Evolutionary conservation across 1,139 yeast genomes (phyloP).

Genomic region (Pichia sp.): DNA sequence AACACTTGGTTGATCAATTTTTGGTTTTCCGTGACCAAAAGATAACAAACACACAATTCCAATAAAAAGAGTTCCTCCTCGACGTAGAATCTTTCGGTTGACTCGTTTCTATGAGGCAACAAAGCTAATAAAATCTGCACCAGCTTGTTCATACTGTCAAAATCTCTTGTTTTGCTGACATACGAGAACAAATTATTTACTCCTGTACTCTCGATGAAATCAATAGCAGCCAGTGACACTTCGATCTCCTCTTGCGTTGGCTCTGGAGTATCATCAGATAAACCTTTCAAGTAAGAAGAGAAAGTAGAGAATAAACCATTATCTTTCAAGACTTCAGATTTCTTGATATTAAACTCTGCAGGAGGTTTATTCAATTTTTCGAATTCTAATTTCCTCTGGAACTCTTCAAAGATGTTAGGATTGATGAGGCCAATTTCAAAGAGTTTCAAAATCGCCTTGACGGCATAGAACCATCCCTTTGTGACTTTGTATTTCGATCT

Average conservation of each 20-base stretch:
- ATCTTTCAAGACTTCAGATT: constrained; percentile 59
- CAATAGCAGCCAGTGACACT: constrained; percentile 73
- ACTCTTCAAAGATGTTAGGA: constrained; percentile 61
- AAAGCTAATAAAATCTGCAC: constrained; percentile 32
- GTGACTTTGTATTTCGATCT: constrained; percentile 49
- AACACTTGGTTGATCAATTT: constrained; percentile 30
- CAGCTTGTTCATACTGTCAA: constrained; percentile 30
- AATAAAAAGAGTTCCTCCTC: constrained; percentile 51
- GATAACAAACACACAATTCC: constrained; percentile 51
- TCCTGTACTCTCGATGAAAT: constrained; percentile 69
- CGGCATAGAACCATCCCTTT: constrained; percentile 49
- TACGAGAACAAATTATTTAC: constrained; percentile 48
- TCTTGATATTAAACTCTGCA: constrained; percentile 61
- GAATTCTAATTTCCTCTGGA: constrained; percentile 53
- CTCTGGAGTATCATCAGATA: constrained; percentile 80
- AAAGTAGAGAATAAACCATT: constrained; percentile 80
- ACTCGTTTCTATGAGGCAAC: constrained; percentile 33
- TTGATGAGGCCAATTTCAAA: constrained; percentile 69
- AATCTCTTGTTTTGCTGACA: constrained; percentile 32
- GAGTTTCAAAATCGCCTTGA: constrained; percentile 58
- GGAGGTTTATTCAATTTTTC: constrained; percentile 55
- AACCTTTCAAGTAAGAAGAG: constrained; percentile 86
- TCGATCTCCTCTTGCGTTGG: constrained; percentile 93
- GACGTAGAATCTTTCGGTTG: constrained; percentile 46
- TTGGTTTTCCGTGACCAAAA: constrained; percentile 41